Conservation (phyloP, 2,329 filamentous ascomycete genomes). For the Trichoderma sp. region DNA sequence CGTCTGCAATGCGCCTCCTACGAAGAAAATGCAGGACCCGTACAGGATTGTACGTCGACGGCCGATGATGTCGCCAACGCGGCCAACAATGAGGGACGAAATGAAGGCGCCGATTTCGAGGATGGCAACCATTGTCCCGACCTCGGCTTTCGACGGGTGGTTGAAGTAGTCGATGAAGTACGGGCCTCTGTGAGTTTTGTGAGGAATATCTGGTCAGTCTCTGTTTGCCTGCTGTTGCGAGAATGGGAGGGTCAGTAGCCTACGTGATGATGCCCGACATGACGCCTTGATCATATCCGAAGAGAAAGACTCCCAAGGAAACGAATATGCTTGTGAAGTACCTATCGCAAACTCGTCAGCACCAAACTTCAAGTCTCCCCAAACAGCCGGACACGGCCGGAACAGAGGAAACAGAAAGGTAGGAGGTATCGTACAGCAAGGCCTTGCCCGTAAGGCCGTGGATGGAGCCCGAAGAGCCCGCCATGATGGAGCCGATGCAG, state of each 20-base stretch:
- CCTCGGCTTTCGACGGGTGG: constrained; percentile 80
- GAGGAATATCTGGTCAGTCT: constrained; percentile 32
- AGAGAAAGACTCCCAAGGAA: constrained; percentile 82
- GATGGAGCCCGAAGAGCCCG: constrained; percentile 72
- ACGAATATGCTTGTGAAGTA: constrained; percentile 95
- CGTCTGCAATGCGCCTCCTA: constrained; percentile 83
- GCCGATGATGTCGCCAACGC: constrained; percentile 88
- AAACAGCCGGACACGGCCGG: too few relatives aligned
- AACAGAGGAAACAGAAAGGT: background rate
- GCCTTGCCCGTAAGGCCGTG: constrained; percentile 95
- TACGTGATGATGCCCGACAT: constrained; percentile 77
- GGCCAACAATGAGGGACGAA: constrained; percentile 82
- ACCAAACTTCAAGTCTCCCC: background rate
- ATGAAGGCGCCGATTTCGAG: constrained; percentile 92
- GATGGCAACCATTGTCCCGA: constrained; percentile 98
- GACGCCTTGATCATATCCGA: constrained; percentile 87
- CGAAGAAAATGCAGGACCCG: constrained; percentile 83
- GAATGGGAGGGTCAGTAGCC: constrained; percentile 34
- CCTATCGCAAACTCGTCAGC: constrained; percentile 49
- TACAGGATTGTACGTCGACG: constrained; percentile 89
- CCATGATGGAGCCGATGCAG: constrained; percentile 82
- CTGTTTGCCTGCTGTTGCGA: background rate
- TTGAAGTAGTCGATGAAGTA: constrained; percentile 93
- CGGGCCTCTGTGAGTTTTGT: constrained; percentile 74
- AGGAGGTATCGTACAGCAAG: constrained; percentile 66